phyloP scores from a whole-genome alignment of 352 stramenopile species.

The Globisporangium perplexum region DNA sequence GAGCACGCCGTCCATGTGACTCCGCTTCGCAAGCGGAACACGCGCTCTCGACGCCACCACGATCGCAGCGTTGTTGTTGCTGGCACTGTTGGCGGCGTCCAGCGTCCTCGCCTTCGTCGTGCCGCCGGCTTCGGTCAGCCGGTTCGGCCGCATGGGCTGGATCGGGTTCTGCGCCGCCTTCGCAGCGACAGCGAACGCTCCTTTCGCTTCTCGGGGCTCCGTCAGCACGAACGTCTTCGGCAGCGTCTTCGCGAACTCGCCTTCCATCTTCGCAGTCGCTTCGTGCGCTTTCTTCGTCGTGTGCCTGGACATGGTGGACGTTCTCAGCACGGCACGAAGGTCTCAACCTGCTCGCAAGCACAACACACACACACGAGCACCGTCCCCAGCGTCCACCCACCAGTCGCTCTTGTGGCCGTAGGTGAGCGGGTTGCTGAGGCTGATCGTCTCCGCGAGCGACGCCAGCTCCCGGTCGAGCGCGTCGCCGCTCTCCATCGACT shows the following conservation, averaged over 20 bases:
- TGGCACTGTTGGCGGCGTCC: neutral
- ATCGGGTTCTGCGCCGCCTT: conserved; percentile 44
- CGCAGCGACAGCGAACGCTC: conserved; percentile 41
- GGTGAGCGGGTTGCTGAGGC: conserved; percentile 72
- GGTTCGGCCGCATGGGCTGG: conserved; percentile 39
- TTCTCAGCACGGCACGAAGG: neutral
- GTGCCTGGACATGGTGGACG: conserved; percentile 26
- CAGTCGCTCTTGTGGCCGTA: conserved; percentile 66
- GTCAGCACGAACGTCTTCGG: conserved; percentile 67
- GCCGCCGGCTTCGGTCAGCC: conserved; percentile 22
- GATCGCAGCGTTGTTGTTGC: conserved; percentile 10
- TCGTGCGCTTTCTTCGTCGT: conserved; percentile 36
- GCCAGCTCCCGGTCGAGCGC: conserved; percentile 64
- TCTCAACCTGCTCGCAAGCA: neutral
- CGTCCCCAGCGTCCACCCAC: conserved; percentile 31
- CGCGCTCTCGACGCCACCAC: conserved; percentile 18
- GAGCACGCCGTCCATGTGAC: conserved; percentile 75
- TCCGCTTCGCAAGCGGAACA: conserved; percentile 63
- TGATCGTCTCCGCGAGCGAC: conserved; percentile 64
- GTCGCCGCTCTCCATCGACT: conserved; percentile 24
- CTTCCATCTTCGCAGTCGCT: conserved; percentile 30
- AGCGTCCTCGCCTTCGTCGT: conserved; percentile 18
- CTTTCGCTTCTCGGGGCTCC: conserved; percentile 31
- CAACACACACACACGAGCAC: neutral
- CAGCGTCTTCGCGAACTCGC: conserved; percentile 41